Base-by-base conservation (phyloP, 2,329 filamentous ascomycete genomes). In the Neocatenulostroma microsporum region DNA sequence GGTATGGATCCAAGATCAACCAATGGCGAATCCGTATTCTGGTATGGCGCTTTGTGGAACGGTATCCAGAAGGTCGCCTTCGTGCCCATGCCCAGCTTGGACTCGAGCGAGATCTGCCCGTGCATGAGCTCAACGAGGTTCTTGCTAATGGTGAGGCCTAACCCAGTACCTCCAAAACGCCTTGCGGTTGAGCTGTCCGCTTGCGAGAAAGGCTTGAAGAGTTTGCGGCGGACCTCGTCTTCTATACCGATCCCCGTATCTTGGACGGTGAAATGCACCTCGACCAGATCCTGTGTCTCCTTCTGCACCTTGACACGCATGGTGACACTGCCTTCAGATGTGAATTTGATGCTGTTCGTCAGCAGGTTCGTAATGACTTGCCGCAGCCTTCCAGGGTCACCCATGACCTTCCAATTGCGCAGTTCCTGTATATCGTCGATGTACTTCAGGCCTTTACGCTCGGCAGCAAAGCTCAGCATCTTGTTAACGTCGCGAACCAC, bases 381-480 rank as follows among this genome's bases (percentile, higher is more conserved):
- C 31, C 87, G 76, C 21, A 94, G 69, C 23, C 86, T 74, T 9
- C 86, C 84, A 7, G 86, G 85, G 51, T 94, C 87, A 11, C 88
- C 87, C 51, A 94, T 78, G 3, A 94, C 84, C 30, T 87, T 80
- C 38, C 91, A 65, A 21, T 70, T 69, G 33, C 74, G 72, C 6
- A 83, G 73, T 28, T 78, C 73, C 1, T 69, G 64, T 5, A 76
- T 71, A 35, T 85, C 74, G 30, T 81, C 73, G 25, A 74, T 69
- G 53, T 87, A 88, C 7, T 76, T 76, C 3, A 94, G 67, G 27
- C 83, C 82, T 54, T 93, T 85, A 21, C 84, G 75, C 50, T 83
- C 76, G 1, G 88, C 86, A 1, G 84, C 85, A 50, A 93, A 93
- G 27, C 82, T 78, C 48, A 93, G 74, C 84, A 93, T 91, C 56